Conservation (phyloP, 768 basidiomycete species). For the Mrakia frigida region DNA sequence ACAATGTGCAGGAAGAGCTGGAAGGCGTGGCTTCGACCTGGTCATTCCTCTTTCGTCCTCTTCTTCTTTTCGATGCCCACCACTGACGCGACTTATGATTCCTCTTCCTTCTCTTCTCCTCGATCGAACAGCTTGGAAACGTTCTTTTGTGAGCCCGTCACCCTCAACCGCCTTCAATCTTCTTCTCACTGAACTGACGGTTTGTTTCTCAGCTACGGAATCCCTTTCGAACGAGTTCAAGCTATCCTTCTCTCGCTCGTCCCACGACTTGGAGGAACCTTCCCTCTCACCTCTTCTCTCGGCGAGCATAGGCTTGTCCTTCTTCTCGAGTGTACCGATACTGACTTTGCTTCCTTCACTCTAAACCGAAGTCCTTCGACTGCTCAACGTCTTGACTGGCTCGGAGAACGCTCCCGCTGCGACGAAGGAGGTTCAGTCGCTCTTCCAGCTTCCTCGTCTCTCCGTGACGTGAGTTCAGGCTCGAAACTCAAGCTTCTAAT, state of each 20-base stretch:
- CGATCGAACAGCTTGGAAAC: background rate
- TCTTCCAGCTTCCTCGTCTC: background rate
- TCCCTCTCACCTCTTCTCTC: constrained; percentile 3
- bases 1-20: background rate
- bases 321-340: background rate
- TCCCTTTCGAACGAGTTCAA: background rate
- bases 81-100: background rate
- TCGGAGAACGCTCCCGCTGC: background rate
- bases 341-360: background rate
- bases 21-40: background rate
- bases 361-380: background rate
- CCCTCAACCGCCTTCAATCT: background rate
- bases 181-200: background rate
- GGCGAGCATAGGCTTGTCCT: background rate
- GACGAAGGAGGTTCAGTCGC: background rate
- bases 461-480: background rate
- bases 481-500: too few species aligned
- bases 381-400: background rate
- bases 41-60: background rate
- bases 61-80: background rate
- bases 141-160: background rate
- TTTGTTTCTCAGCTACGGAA: background rate
- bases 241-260: background rate
- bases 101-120: background rate
- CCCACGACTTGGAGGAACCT: background rate